These are phyloP conservation scores for Selenicereus undatus DNA, from an alignment of 148 eudicot genomes.

Conservation along the genomic window DNA sequence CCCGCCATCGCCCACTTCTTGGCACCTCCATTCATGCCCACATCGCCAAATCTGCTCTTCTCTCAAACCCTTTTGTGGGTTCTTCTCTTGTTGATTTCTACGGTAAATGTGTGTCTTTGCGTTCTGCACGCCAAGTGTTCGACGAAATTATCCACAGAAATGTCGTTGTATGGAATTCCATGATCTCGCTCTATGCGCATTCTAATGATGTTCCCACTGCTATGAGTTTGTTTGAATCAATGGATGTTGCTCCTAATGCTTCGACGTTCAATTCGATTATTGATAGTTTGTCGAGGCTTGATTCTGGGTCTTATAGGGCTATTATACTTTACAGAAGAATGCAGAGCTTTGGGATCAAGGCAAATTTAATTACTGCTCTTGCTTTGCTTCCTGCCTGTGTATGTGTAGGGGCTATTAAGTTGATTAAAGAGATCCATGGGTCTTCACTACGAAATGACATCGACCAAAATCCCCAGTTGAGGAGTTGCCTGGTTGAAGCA, in stretches of 20 bases:
- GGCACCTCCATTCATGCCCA: slow-evolving; percentile 43
- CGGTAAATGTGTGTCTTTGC: slow-evolving; percentile 39
- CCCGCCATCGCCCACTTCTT: slow-evolving; percentile 26
- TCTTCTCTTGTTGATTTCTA: slow-evolving; percentile 44
- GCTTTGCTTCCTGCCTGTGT: slow-evolving; percentile 47
- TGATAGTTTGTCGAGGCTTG: slow-evolving; percentile 31
- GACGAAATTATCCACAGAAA: slow-evolving; percentile 41
- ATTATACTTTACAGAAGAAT: slow-evolving; percentile 40
- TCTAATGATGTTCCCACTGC: slow-evolving; percentile 29
- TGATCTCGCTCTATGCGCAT: slow-evolving; percentile 43
- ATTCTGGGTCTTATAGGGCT: slow-evolving; percentile 34
- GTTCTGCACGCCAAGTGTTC: slow-evolving; percentile 38
- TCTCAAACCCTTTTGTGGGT: slow-evolving; percentile 47
- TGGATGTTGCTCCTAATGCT: slow-evolving; percentile 40
- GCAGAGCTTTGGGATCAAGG: slow-evolving; percentile 32
- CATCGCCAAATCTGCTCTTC: slow-evolving; percentile 28
- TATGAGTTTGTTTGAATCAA: slow-evolving; percentile 37
- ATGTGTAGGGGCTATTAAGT: slow-evolving; percentile 27
- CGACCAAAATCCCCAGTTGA: slow-evolving; percentile 38
- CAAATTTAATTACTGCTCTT: slow-evolving; percentile 42
- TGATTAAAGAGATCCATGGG: slow-evolving; percentile 47
- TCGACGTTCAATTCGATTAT: slow-evolving; percentile 47
- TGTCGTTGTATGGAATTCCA: slow-evolving; percentile 49
- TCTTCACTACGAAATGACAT: slow-evolving; percentile 30
- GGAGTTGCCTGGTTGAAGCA: slow-evolving; percentile 50